Evolutionary conservation across 257 asterid species (phyloP).

Genomic region (Galeopsis tetrahit): DNA sequence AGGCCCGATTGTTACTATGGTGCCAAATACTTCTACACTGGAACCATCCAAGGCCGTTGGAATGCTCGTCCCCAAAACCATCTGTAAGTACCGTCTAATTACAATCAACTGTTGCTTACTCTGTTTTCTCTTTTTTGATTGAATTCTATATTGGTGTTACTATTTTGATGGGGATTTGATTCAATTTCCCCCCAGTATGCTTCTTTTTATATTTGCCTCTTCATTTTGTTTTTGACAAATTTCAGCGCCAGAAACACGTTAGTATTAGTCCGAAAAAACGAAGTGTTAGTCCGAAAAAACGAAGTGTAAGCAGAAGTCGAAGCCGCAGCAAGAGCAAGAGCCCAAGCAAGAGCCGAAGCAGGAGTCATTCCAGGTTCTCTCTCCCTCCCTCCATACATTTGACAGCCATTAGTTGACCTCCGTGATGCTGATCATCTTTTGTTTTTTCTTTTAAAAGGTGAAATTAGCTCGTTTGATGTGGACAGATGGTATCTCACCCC

Average conservation of each 20-base stretch:
- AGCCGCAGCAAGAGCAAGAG: conserved; percentile 50
- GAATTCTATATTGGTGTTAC: background rate
- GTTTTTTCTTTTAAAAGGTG: conserved; percentile 42
- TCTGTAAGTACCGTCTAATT: conserved; percentile 67
- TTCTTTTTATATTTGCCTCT: conserved; percentile 17
- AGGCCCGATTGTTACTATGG: too few relatives aligned
- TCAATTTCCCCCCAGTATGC: conserved; percentile 13
- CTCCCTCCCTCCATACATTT: background rate
- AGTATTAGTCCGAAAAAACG: conserved; percentile 67
- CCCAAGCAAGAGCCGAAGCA: conserved; percentile 68
- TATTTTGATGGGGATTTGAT: conserved; percentile 2
- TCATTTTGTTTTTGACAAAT: conserved; percentile 38
- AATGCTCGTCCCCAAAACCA: conserved; percentile 83
- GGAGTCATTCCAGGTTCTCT: conserved; percentile 72
- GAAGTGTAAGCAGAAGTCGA: conserved; percentile 55
- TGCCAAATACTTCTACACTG: too few relatives aligned
- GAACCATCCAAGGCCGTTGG: too few relatives aligned
- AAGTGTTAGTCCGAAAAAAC: conserved; percentile 67
- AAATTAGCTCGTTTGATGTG: conserved; percentile 22
- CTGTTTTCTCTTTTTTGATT: background rate
- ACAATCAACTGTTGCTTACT: conserved; percentile 8
- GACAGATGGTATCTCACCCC: conserved; percentile 17
- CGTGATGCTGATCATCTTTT: background rate
- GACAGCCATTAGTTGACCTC: background rate
- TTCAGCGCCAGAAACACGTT: conserved; percentile 60